phyloP scores from a whole-genome alignment of 2,329 filamentous ascomycete genomes.

The Madurella mycetomatis region DNA sequence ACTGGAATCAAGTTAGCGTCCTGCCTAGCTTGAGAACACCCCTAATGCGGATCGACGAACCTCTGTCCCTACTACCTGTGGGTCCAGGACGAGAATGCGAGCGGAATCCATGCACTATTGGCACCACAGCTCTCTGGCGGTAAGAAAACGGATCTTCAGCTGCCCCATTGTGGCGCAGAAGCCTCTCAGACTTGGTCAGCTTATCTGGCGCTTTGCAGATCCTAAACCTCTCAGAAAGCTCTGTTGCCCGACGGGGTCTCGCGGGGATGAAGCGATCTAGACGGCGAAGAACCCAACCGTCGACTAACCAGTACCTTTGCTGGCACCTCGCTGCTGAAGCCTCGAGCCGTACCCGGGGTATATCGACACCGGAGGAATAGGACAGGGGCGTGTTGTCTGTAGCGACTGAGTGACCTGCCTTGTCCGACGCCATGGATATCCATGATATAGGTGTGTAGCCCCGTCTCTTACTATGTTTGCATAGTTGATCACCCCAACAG shows the following conservation, averaged over 20 bases:
- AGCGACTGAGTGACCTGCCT: constrained; percentile 17
- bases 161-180: constrained; percentile 40
- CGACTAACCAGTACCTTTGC: constrained; percentile 18
- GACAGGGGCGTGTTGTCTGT: constrained; percentile 10
- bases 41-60: constrained; percentile 12
- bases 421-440: neutral
- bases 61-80: constrained; percentile 24
- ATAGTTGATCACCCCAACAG: constrained; percentile 11
- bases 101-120: constrained; percentile 25
- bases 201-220: constrained; percentile 41
- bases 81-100: constrained; percentile 29
- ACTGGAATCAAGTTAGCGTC: constrained; percentile 11
- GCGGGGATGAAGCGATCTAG: constrained; percentile 51
- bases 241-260: constrained; percentile 32
- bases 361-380: constrained; percentile 11
- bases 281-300: constrained; percentile 18
- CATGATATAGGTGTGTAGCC: neutral
- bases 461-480: constrained; percentile 2
- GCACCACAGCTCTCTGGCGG: constrained; percentile 28
- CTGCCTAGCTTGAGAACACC: neutral
- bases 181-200: constrained; percentile 41
- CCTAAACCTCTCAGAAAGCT: constrained; percentile 42
- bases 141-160: constrained; percentile 42
- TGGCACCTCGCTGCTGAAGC: constrained; percentile 22
- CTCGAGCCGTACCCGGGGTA: constrained; percentile 5